Evolutionary conservation across 805 yeast genomes (phyloP), one percentile per base, ranked within the genome.

Genomic region (Cyberlindnera americana): DNA sequence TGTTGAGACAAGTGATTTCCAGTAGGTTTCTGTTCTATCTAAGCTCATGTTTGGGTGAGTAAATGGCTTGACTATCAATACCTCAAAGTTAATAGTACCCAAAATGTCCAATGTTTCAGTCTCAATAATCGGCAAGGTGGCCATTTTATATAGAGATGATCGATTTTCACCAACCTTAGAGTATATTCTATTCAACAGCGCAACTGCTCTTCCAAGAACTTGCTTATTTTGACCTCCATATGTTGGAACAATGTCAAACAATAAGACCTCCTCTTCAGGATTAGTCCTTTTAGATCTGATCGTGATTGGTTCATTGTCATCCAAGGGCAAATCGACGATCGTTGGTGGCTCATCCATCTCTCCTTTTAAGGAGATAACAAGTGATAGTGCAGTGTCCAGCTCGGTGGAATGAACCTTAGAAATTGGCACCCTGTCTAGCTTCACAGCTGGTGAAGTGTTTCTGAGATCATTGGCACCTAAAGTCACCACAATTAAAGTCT

Each of bases 201-300:
- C 95, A 27, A 87, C 89, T 1, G 88, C 97, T 36, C 97, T 72
- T 13, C 96, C 98, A 25, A 90, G 65, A 19, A 81, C 70, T 45
- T 70, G 72, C 33, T 51, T 54, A 30, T 54, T 58, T 14, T 65
- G 62, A 38, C 70, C 72, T 33, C 80, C 83, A 60, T 88, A 89
- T 0, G 97, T 87, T 18, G 96, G 96, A 14, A 90, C 88, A 40
- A 90, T 73, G 60, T 91, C 98, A 62, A 91, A 91, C 27, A 78
- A 76, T 26, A 91, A 60, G 3, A 74, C 59, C 12, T 82, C 73
- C 37, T 81, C 76, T 26, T 72, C 62, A 12, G 77, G 75, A 23
- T 66, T 65, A 28, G 66, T 61, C 37, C 73, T 62, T 7, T 64
- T 61, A 41, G 83, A 72, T 45, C 79, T 80, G 64, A 91, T 87